Base-by-base conservation (phyloP, 2,329 filamentous ascomycete species). In the Fusarium keratoplasticum region DNA sequence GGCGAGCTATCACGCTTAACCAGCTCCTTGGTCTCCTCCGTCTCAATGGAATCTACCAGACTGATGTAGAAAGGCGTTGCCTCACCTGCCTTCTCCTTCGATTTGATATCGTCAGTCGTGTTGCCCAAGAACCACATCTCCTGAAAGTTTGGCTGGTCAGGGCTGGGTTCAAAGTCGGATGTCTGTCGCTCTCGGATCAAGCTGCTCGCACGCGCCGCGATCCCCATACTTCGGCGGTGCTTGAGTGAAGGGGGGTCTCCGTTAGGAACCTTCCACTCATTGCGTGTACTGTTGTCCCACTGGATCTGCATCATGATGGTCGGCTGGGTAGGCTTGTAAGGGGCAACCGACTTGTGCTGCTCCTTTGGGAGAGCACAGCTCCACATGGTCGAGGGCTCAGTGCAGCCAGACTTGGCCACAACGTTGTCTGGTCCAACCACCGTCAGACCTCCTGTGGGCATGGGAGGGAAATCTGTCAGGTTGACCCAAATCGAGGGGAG, bases 31-130 rank as follows among this genome's bases (percentile, higher is more conserved):
- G 79, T 77, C 11, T 81, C 74, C 18, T 81, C 78, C 35, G 81
- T 78, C 55, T 86, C 82, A 18, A 82, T 71, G 0, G 88, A 86
- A 5, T 85, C 81, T 13, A 95, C 84, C 64, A 97, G 87, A 31
- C 91, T 94, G 74, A 98, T 93, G 81, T 93, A 97, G 82, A 98
- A 97, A 0, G 96, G 95, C 0, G 96, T 97, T 10, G 92, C 89
- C 83, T 98, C 95, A 73, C 95, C 95, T 1, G 92, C 91, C 81
- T 96, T 98, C 5, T 91, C 84, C 47, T 88, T 78, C 0, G 88
- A 87, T 14, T 88, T 86, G 70, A 94, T 90, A 0, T 89, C 88
- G 78, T 98, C 96, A 0, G 95, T 97, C 0, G 94, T 95, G 79
- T 95, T 94, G 6, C 95, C 95, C 9, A 98, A 82, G 78, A 98